Evolutionary conservation across 2,329 filamentous ascomycete species (phyloP), one percentile per base, ranked within the genome.

Genomic region (Chlorencoelia australis): DNA sequence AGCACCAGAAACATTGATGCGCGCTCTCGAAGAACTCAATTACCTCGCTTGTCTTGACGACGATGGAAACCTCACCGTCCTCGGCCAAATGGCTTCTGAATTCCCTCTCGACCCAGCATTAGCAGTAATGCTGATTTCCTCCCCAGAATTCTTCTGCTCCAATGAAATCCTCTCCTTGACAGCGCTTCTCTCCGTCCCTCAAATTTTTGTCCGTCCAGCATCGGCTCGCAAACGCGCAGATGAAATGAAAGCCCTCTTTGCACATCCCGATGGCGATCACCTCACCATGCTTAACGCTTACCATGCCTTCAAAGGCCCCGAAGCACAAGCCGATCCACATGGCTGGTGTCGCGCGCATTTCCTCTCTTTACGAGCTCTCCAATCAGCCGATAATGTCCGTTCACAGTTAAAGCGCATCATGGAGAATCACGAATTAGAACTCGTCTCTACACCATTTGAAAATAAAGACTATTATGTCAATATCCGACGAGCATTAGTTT

Each of bases 401-500:
- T 64, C 78, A 38, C 91, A 98, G 64, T 75, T 98, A 21, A 84
- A 85, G 63, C 82, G 87, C 39, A 95, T 96, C 59, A 98, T 98
- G 93, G 88, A 98, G 65, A 85, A 82, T 10, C 76, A 87, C 48
- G 82, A 80, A 40, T 65, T 98, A 7, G 83, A 94, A 43, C 75
- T 98, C 33, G 60, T 95, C 37, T 91, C 83, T 35, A 96, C 89
- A 0, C 74, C 82, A 0, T 96, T 94, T 56, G 82, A 88, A 52
- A 80, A 96, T 65, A 94, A 94, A 69, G 85, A 93, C 56, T 98
- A 98, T 68, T 98, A 96, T 63, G 86, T 78, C 59, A 98, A 98
- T 60, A 98, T 98, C 53, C 83, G 89, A 29, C 79, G 87, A 24
- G 89, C 91, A 7, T 72, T 98, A 10, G 81, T 95, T 9, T 75